phyloP scores from a whole-genome alignment of 73 alveolate genomes.

The Breviolum minutum region DNA sequence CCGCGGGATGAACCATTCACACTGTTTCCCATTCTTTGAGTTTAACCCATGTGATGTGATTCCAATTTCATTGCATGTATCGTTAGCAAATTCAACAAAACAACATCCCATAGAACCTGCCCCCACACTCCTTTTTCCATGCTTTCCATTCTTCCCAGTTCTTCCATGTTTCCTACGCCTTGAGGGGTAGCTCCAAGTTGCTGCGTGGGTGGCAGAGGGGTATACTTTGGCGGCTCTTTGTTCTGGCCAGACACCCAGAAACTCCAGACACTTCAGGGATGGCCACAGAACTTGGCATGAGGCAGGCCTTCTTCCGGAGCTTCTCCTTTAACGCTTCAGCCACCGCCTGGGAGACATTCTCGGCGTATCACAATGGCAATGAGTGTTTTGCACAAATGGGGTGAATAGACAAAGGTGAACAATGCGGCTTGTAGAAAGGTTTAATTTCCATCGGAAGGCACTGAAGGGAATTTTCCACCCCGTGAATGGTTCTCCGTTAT shows the following conservation, averaged over 20 bases:
- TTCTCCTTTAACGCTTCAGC: background rate
- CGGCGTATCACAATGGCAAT: background rate
- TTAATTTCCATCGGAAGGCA: slow-evolving; percentile 15
- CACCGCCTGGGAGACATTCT: background rate
- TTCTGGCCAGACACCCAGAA: background rate
- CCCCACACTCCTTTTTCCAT: too few species aligned
- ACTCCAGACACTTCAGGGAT: background rate
- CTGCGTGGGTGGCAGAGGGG: background rate
- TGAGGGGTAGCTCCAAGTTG: background rate
- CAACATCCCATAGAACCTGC: too few species aligned
- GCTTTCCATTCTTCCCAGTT: too few species aligned
- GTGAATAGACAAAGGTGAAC: background rate
- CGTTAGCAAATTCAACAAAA: too few species aligned
- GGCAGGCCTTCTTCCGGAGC: background rate
- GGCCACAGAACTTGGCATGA: background rate
- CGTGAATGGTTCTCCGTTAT: slow-evolving; percentile 18
- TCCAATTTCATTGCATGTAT: too few species aligned
- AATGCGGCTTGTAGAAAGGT: slow-evolving; percentile 1
- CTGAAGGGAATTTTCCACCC: slow-evolving; percentile 23
- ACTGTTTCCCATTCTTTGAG: too few species aligned
- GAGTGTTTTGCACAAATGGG: background rate
- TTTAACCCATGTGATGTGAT: too few species aligned
- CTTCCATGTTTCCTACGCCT: background rate
- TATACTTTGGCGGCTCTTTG: background rate
- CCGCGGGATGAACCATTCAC: too few species aligned